Base-by-base conservation (phyloP, 2,329 filamentous ascomycete genomes). In the Colletotrichum godetiae region DNA sequence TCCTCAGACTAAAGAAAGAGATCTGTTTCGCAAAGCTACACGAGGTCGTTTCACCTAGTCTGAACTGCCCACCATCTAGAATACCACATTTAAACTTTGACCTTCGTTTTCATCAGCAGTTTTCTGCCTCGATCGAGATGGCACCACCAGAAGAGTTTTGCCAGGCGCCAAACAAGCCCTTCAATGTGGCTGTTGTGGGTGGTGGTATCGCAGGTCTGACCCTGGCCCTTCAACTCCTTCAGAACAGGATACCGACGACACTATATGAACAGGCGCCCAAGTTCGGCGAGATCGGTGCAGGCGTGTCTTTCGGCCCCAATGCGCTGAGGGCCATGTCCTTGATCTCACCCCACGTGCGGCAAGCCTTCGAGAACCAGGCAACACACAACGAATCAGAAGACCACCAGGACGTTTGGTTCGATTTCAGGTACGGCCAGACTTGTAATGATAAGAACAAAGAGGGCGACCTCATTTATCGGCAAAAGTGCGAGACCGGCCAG, bases 291-390 rank as follows among this genome's bases (percentile, higher is more conserved):
- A 85, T 86, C 68, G 88, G 88, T 0, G 87, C 88, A 0, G 88
- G 87, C 8, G 86, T 89, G 31, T 87, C 85, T 3, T 86, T 88
- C 75, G 85, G 83, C 8, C 86, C 86, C n/a, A 88, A 88, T 73
- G 86, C 87, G 2, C 83, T 88, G 74, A 80, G 80, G 12, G 86
- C 86, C 15, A 84, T 89, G 70, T 63, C 67, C 11, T 59, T 70
- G 6, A 74, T 73, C 53, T 80, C 74, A 72, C 6, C 64, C 0
- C 77, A 78, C n/a, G 75, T 85, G 0, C 77, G 83, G 52, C 78
- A 77, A 0, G 82, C 84, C 0, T 87, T 82, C 77, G 82, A 84
- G 73, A 72, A 74, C 5, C 79, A 84, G 2, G 72, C 58, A 13
- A 74, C 72, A 49, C 13, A 46, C 15, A 74, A 74, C 33, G 37